phyloP scores from a whole-genome alignment of 2,329 filamentous ascomycete species.

The Exserohilum turcica region DNA sequence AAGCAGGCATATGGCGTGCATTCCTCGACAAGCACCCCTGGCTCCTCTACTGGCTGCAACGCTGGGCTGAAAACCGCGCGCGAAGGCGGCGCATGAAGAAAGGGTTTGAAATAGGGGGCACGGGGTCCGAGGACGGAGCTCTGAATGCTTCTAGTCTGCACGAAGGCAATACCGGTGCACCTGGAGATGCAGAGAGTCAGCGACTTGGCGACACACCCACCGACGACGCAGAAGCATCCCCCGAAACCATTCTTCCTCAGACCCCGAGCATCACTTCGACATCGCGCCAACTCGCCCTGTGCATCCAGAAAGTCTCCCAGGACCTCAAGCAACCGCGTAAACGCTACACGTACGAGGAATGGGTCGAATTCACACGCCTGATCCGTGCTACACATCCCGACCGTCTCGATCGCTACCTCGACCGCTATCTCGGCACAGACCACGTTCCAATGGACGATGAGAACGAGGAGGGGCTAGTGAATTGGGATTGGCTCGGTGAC shows the following conservation, averaged over 20 bases:
- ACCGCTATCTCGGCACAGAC: conserved; percentile 13
- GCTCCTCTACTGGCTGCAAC: conserved; percentile 45
- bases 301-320: conserved; percentile 69
- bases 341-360: conserved; percentile 80
- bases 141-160: conserved; percentile 14
- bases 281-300: conserved; percentile 66
- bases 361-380: conserved; percentile 81
- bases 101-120: conserved; percentile 54
- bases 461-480: conserved; percentile 63
- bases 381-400: conserved; percentile 61
- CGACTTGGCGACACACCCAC: conserved; percentile 17
- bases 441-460: conserved; percentile 55
- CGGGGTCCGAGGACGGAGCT: conserved; percentile 32
- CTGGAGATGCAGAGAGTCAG: conserved; percentile 7
- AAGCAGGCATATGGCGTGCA: conserved; percentile 58
- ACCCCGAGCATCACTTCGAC: conserved; percentile 57
- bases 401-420: conserved; percentile 17
- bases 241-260: not conserved
- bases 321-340: conserved; percentile 66
- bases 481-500: conserved; percentile 76
- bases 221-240: conserved; percentile 15
- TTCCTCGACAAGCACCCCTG: conserved; percentile 57
- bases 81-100: conserved; percentile 50
- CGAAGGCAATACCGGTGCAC: conserved; percentile 16
- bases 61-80: conserved; percentile 43